Percentiles rank a stretch among this genome's conserved stretches.
phyloP scores from a whole-genome alignment of 495 filamentous ascomycete species.

The Extremus antarcticus region DNA sequence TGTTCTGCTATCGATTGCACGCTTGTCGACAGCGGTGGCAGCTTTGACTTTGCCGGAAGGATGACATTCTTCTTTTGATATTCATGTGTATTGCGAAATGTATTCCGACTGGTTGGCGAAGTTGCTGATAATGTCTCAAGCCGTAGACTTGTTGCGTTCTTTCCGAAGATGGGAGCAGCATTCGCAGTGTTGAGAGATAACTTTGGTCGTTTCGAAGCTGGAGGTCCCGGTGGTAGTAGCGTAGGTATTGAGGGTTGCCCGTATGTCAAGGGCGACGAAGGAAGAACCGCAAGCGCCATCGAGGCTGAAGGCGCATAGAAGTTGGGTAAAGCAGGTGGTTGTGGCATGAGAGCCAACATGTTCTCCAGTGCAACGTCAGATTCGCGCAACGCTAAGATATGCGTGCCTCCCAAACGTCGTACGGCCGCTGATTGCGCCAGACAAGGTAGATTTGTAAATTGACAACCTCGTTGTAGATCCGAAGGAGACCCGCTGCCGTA shows the following conservation, averaged over 20 bases:
- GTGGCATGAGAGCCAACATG: slow-evolving; percentile 17
- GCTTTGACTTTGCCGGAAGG: slow-evolving; percentile 26
- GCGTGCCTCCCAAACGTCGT: neutral
- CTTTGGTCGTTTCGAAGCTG: slow-evolving; percentile 54
- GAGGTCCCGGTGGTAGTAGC: slow-evolving; percentile 26
- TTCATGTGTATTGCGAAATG: slow-evolving; percentile 69
- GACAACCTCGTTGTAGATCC: neutral
- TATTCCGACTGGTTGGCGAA: slow-evolving; percentile 73
- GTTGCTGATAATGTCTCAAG: slow-evolving; percentile 48
- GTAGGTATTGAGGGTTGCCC: slow-evolving; percentile 4
- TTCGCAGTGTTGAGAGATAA: slow-evolving; percentile 66
- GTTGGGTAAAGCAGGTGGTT: slow-evolving; percentile 9
- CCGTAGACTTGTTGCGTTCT: slow-evolving; percentile 43
- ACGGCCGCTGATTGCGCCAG: neutral
- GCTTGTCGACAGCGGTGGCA: slow-evolving; percentile 38
- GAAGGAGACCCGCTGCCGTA: neutral
- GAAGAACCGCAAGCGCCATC: slow-evolving; percentile 29
- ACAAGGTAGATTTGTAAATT: neutral
- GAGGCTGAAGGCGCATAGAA: slow-evolving; percentile 22
- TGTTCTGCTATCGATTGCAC: slow-evolving; percentile 3
- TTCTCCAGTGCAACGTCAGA: slow-evolving; percentile 6
- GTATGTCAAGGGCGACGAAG: slow-evolving; percentile 23
- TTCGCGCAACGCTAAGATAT: neutral
- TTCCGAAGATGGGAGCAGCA: slow-evolving; percentile 42
- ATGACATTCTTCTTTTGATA: slow-evolving; percentile 35